Conservation (phyloP, 768 basidiomycete genomes). For the Tulasnella sp. region DNA sequence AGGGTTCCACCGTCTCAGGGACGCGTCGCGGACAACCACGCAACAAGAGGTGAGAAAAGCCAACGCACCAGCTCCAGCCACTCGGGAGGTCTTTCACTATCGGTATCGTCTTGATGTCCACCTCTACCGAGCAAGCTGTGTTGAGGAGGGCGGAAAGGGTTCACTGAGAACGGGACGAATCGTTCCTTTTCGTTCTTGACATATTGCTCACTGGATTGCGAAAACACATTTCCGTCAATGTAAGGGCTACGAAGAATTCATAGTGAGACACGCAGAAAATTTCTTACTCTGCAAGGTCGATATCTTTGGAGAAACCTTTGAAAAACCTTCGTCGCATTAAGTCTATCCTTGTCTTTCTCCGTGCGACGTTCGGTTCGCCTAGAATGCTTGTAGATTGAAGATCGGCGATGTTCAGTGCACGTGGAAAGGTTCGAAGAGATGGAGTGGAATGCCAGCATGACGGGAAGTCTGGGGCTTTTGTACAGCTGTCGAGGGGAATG, state of each 20-base stretch:
- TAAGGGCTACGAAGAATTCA: not conserved
- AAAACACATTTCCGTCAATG: not conserved
- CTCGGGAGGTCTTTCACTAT: not conserved
- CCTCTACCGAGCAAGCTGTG: not conserved
- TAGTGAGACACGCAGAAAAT: not conserved
- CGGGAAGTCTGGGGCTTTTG: not conserved
- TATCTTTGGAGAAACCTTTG: not conserved
- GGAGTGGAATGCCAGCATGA: not conserved
- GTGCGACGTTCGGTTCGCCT: not conserved
- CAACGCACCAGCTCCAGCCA: constrained; percentile 2
- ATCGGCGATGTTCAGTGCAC: too few relatives aligned
- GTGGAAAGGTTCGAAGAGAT: not conserved
- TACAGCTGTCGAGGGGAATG: not conserved
- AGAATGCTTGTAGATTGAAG: too few relatives aligned
- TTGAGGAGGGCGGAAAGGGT: not conserved
- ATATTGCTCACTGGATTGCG: not conserved
- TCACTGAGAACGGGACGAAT: not conserved
- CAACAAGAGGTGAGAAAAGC: not conserved
- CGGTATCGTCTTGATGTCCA: not conserved
- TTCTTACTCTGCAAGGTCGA: not conserved
- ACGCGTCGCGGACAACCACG: not conserved
- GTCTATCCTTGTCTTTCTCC: not conserved
- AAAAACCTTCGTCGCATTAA: not conserved
- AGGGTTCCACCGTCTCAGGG: not conserved
- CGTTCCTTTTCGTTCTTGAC: not conserved